These are phyloP conservation scores for Leccinum truebloodii DNA, from an alignment of 768 basidiomycete genomes.

Conservation along the genomic window DNA sequence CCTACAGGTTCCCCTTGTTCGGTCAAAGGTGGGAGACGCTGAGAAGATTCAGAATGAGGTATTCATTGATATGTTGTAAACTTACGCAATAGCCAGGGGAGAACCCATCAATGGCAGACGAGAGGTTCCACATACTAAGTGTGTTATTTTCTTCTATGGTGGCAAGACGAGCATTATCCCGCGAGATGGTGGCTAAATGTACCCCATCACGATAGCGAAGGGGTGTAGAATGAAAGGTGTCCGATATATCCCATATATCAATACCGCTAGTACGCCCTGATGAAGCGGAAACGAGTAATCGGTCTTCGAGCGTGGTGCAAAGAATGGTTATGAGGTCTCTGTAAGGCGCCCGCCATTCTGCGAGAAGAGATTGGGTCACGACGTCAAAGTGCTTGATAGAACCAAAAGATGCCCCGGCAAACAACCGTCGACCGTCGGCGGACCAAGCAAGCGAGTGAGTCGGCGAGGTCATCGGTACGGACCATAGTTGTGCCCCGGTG, in stretches of 20 bases:
- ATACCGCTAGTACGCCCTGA: neutral
- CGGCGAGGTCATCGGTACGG: neutral
- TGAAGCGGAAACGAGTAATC: constrained; percentile 4
- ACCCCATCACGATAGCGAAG: constrained; percentile 4
- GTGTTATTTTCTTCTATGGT: neutral
- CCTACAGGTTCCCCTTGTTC: constrained; percentile 9
- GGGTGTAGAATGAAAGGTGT: neutral
- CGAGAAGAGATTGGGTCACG: neutral
- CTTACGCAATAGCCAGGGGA: constrained; percentile 11
- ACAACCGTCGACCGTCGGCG: constrained; percentile 13
- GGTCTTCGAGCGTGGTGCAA: constrained; percentile 1
- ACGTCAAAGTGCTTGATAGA: constrained; percentile 13
- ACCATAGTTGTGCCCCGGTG: constrained; percentile 6
- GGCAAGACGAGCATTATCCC: constrained; percentile 3
- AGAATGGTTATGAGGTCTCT: constrained; percentile 12
- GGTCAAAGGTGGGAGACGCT: constrained; percentile 4
- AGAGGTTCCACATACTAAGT: constrained; percentile 3
- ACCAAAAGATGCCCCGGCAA: constrained; percentile 10
- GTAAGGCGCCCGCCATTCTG: neutral
- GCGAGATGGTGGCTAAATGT: constrained; percentile 1
- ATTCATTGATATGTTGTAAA: neutral
- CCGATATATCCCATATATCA: constrained; percentile 18
- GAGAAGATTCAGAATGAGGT: constrained; percentile 3
- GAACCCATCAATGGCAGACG: neutral
- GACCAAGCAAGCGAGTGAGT: constrained; percentile 21